Conservation (phyloP, 805 yeast species). For the Starmerella potacharoeniae region DNA sequence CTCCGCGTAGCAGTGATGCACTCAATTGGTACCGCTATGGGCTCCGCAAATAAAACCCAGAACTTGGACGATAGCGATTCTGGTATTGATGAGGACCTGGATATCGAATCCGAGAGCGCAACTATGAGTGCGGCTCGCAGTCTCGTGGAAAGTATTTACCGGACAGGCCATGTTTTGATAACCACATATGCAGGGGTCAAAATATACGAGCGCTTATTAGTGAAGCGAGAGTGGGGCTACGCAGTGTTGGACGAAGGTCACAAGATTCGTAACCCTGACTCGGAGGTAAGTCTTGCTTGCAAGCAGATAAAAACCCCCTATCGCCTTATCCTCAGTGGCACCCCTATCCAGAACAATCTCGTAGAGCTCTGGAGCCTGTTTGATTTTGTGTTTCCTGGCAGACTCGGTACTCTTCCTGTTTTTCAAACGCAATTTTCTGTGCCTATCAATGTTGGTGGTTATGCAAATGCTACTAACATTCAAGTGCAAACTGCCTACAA, state of each 20-base stretch:
- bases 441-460: slow-evolving; percentile 95
- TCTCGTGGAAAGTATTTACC: slow-evolving; percentile 46
- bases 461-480: slow-evolving; percentile 90
- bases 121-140: slow-evolving; percentile 35
- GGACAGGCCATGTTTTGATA: slow-evolving; percentile 69
- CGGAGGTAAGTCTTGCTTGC: slow-evolving; percentile 73
- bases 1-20: slow-evolving; percentile 75
- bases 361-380: slow-evolving; percentile 89
- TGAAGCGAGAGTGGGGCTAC: slow-evolving; percentile 77
- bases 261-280: slow-evolving; percentile 88
- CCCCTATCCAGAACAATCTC: slow-evolving; percentile 91
- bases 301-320: slow-evolving; percentile 77
- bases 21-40: slow-evolving; percentile 85
- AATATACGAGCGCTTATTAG: slow-evolving; percentile 48
- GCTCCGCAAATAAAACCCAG: slow-evolving; percentile 5
- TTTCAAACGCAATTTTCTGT: slow-evolving; percentile 84
- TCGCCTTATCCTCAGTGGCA: slow-evolving; percentile 81
- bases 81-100: slow-evolving; percentile 36
- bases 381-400: slow-evolving; percentile 90
- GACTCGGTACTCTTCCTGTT: slow-evolving; percentile 88
- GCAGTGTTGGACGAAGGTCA: slow-evolving; percentile 93
- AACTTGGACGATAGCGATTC: slow-evolving; percentile 22
- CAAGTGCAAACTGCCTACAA: slow-evolving; percentile 94
- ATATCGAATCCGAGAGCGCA: slow-evolving; percentile 12
- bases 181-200: slow-evolving; percentile 86